phyloP scores from a whole-genome alignment of 2,329 filamentous ascomycete genomes.

The Aaosphaeria arxii region DNA sequence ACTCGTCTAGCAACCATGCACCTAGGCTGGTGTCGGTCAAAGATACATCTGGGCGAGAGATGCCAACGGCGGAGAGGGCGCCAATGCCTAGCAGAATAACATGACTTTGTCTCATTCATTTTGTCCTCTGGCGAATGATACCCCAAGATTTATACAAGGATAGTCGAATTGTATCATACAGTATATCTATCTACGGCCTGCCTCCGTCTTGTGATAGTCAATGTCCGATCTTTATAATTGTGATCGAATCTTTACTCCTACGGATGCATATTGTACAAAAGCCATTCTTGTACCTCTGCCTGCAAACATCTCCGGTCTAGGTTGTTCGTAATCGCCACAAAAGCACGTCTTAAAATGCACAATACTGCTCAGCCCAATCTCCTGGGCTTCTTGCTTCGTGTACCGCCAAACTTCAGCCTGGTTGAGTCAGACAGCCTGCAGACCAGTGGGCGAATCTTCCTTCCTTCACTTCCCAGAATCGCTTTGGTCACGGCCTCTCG shows the following conservation, averaged over 20 bases:
- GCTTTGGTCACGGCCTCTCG: constrained; percentile 89
- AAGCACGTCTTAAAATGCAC: background rate
- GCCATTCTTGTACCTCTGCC: background rate
- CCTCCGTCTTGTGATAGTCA: too few relatives aligned
- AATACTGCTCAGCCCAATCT: constrained; percentile 60
- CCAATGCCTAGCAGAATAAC: constrained; percentile 39
- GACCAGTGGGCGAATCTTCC: constrained; percentile 70
- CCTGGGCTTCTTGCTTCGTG: constrained; percentile 78
- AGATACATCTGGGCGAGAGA: constrained; percentile 40
- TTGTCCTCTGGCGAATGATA: background rate
- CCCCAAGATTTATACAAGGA: background rate
- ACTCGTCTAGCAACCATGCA: constrained; percentile 26
- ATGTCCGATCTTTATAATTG: background rate
- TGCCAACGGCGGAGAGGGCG: constrained; percentile 45
- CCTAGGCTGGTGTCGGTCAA: constrained; percentile 34
- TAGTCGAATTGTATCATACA: background rate
- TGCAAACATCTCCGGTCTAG: too few relatives aligned
- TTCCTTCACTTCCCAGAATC: constrained; percentile 80
- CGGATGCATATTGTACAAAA: constrained; percentile 32
- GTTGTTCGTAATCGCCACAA: too few relatives aligned
- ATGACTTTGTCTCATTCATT: constrained; percentile 18
- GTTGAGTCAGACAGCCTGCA: constrained; percentile 80
- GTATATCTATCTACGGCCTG: too few relatives aligned
- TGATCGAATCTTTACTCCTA: background rate
- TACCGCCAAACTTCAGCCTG: constrained; percentile 92